Conservation (phyloP, 139 green algal genomes). For the Desmodesmus armatus region DNA sequence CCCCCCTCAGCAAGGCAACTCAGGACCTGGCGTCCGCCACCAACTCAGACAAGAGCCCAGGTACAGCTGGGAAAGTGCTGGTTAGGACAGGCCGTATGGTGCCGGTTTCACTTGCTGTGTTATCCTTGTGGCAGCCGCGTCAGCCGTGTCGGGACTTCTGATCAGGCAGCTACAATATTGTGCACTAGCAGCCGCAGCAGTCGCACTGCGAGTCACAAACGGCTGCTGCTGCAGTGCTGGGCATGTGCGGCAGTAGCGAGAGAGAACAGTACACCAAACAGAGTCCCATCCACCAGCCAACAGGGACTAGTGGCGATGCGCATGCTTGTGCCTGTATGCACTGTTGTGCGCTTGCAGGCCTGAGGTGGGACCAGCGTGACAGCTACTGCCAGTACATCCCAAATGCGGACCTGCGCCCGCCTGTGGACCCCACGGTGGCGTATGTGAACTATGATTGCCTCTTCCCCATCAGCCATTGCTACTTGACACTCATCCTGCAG, state of each 20-base stretch:
- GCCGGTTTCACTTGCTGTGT: too few relatives aligned
- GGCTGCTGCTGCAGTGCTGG: too few relatives aligned
- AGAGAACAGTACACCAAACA: too few relatives aligned
- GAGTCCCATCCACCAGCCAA: too few relatives aligned
- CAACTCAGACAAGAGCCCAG: not conserved
- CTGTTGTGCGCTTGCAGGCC: constrained; percentile 52
- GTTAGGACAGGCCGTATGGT: not conserved
- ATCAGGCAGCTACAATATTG: too few relatives aligned
- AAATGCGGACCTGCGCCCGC: constrained; percentile 8
- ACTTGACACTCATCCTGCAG: constrained; percentile 29
- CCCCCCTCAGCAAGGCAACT: constrained; percentile 79
- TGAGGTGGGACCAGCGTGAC: constrained; percentile 68
- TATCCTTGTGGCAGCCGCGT: too few relatives aligned
- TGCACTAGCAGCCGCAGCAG: not conserved
- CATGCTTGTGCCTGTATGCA: too few relatives aligned
- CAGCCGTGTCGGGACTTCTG: too few relatives aligned
- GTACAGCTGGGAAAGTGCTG: too few relatives aligned
- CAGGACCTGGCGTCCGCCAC: constrained; percentile 64
- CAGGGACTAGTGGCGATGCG: too few relatives aligned
- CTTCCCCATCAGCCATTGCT: constrained; percentile 64
- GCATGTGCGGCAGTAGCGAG: too few relatives aligned
- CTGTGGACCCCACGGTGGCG: not conserved
- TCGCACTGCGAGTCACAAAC: too few relatives aligned
- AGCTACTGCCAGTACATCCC: constrained; percentile 72
- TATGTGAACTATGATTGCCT: constrained; percentile 74